phyloP scores from a whole-genome alignment of 228 moss, liverwort and hornwort species.

The Sphagnum magellanicum region DNA sequence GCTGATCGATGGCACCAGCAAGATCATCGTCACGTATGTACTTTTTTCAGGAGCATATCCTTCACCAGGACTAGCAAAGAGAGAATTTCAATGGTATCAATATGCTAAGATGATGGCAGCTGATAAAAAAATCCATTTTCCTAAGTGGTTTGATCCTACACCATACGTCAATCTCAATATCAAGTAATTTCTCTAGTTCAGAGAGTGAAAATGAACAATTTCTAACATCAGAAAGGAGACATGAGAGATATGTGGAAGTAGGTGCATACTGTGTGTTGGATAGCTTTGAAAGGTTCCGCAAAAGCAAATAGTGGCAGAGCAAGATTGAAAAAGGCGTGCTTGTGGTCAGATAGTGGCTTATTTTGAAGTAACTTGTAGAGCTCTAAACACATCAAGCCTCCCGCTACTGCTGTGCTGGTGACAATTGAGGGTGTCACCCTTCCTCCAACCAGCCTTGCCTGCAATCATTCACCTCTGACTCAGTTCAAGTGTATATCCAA shows the following conservation, averaged over 20 bases:
- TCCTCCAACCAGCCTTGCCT: slow-evolving; percentile 89
- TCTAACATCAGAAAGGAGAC: too few species aligned
- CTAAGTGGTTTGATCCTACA: too few species aligned
- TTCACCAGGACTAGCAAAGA: too few species aligned
- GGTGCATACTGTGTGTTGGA: slow-evolving; percentile 51
- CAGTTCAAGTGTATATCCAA: background rate
- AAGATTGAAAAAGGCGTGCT: slow-evolving; percentile 91
- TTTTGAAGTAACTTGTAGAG: slow-evolving; percentile 76
- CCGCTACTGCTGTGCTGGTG: slow-evolving; percentile 89
- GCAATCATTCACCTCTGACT: slow-evolving; percentile 2
- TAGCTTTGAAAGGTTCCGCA: slow-evolving; percentile 83
- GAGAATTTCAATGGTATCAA: too few species aligned
- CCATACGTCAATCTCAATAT: too few species aligned
- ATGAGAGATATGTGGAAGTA: background rate
- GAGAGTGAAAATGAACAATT: too few species aligned
- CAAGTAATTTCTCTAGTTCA: too few species aligned
- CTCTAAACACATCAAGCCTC: slow-evolving; percentile 97
- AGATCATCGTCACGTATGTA: too few species aligned
- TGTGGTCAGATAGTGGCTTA: slow-evolving; percentile 57
- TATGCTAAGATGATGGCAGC: too few species aligned
- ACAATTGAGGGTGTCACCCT: slow-evolving; percentile 83
- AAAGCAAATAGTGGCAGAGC: slow-evolving; percentile 70
- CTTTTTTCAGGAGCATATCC: too few species aligned
- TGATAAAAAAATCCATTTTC: too few species aligned
- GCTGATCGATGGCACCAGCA: too few species aligned